These are phyloP conservation scores for Neurospora intermedia DNA, from an alignment of 495 filamentous ascomycete species.

Conservation along the genomic window DNA sequence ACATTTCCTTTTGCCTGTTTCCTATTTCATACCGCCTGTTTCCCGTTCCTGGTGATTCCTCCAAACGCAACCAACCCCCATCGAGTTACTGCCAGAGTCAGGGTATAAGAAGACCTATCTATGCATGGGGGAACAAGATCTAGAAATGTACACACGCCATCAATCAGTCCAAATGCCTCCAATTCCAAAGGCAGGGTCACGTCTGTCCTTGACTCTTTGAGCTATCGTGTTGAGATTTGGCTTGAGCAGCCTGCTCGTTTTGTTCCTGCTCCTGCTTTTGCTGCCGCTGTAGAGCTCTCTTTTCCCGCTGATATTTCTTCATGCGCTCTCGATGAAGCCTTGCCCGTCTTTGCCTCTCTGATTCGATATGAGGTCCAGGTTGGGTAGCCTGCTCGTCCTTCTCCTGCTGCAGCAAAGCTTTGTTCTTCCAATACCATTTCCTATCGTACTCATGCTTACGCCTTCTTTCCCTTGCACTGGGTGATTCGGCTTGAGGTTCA, in stretches of 20 bases:
- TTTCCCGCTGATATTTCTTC: no score
- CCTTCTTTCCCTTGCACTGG: no score
- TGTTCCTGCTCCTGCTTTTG: no score
- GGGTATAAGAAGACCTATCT: neutral
- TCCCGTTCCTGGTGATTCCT: neutral
- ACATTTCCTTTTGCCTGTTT: neutral
- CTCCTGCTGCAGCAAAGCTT: neutral
- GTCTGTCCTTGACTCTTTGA: no score
- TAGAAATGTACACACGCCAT: neutral
- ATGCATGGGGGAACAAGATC: neutral
- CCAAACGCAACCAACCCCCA: neutral
- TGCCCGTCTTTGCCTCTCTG: neutral
- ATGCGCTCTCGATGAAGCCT: no score
- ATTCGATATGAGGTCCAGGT: neutral
- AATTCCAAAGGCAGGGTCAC: neutral
- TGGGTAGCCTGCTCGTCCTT: neutral
- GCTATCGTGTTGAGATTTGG: neutral
- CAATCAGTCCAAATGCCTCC: neutral
- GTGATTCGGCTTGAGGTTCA: neutral
- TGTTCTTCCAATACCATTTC: neutral
- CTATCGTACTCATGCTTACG: neutral
- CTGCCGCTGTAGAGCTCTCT: no score
- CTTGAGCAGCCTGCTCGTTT: neutral
- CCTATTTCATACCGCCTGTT: neutral
- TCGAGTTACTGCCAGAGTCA: neutral